Conservation (phyloP, 2,329 filamentous ascomycete genomes). For the Graphilbum ipis-grandicollis region DNA sequence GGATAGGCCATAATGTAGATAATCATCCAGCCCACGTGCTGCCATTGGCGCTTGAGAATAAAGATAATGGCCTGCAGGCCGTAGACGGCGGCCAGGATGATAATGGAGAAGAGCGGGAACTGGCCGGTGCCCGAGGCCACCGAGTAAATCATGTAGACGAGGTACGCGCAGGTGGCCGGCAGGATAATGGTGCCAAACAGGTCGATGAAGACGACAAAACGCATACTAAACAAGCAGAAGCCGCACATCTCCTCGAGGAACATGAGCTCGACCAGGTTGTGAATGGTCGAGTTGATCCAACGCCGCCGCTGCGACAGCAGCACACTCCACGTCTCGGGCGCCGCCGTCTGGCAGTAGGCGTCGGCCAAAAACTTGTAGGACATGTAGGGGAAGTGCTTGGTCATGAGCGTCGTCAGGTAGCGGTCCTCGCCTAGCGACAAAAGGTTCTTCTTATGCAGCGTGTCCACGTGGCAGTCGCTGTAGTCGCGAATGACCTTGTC, state of each 20-base stretch:
- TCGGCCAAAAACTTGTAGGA: constrained; percentile 91
- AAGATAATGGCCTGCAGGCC: constrained; percentile 94
- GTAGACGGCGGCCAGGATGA: constrained; percentile 82
- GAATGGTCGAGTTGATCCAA: constrained; percentile 98
- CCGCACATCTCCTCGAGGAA: constrained; percentile 87
- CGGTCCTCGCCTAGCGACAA: constrained; percentile 91
- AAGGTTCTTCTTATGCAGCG: constrained; percentile 91
- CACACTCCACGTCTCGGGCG: constrained; percentile 86
- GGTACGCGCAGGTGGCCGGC: constrained; percentile 72
- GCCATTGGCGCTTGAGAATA: constrained; percentile 93
- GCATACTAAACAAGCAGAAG: constrained; percentile 98
- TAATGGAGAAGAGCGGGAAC: constrained; percentile 73
- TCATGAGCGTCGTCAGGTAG: constrained; percentile 94
- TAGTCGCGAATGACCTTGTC: constrained; percentile 82
- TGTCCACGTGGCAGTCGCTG: constrained; percentile 76
- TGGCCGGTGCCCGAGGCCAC: constrained; percentile 52
- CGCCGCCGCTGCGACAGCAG: constrained; percentile 92
- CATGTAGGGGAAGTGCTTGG: constrained; percentile 90
- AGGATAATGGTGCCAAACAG: constrained; percentile 84
- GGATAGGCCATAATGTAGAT: constrained; percentile 95
- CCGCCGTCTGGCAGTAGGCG: constrained; percentile 83
- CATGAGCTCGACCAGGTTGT: constrained; percentile 86
- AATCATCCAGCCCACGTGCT: constrained; percentile 98
- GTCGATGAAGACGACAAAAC: constrained; percentile 90
- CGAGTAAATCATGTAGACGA: constrained; percentile 73